Conservation (phyloP, 371 early-diverging fungal genomes). For the Lichtheimia ornata region DNA sequence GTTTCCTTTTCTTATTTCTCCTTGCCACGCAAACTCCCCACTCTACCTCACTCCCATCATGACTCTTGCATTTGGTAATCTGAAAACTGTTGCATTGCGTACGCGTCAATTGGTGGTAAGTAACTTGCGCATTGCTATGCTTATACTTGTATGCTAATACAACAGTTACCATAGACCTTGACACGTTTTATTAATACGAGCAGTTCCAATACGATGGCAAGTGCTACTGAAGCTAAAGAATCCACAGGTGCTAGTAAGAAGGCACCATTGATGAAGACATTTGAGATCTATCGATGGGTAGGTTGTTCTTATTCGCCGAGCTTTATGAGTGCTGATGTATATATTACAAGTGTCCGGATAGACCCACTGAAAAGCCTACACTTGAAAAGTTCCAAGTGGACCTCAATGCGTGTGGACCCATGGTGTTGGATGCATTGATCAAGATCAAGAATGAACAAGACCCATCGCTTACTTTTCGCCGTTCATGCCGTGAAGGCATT, state of each 20-base stretch:
- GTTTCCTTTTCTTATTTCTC: no score
- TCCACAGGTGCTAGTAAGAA: conserved; percentile 28
- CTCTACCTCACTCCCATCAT: conserved; percentile 1
- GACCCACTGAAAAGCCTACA: conserved; percentile 84
- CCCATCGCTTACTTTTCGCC: conserved; percentile 89
- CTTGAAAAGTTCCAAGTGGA: conserved; percentile 89
- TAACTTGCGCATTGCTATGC: conserved; percentile 17
- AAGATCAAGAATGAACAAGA: conserved; percentile 97
- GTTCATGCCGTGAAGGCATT: conserved; percentile 79
- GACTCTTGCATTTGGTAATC: conserved; percentile 17
- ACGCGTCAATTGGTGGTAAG: conserved; percentile 6
- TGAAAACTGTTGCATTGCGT: conserved; percentile 18
- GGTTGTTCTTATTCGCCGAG: conserved; percentile 5
- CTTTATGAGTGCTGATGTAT: not conserved
- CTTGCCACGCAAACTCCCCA: conserved; percentile 3
- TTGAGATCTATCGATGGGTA: conserved; percentile 89
- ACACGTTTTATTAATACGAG: conserved; percentile 39
- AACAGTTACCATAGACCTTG: conserved; percentile 27
- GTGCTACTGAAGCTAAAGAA: conserved; percentile 15
- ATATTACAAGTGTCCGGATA: conserved; percentile 76
- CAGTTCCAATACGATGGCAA: conserved; percentile 37
- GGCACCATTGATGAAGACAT: conserved; percentile 68
- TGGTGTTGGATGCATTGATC: conserved; percentile 93
- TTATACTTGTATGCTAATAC: not conserved
- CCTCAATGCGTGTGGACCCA: conserved; percentile 89